Percentiles rank a stretch among this genome's conserved stretches.
Evolutionary conservation across 352 stramenopile genomes (phyloP).

Genomic region (Phytophthora crassamura): DNA sequence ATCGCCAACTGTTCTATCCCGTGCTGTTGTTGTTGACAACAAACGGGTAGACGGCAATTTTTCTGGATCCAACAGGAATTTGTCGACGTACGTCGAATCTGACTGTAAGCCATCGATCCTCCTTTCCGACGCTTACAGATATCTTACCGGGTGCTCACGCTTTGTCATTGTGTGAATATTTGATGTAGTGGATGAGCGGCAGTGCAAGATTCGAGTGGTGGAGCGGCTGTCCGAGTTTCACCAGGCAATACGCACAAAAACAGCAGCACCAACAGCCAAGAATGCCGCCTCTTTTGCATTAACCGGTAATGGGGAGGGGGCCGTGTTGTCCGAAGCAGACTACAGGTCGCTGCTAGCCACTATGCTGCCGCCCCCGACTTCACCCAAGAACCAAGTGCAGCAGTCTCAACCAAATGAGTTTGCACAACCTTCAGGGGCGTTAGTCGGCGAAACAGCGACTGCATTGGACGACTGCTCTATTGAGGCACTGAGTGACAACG

Average conservation of each 20-base stretch:
- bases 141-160: neutral
- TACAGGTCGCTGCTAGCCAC: slow-evolving; percentile 3
- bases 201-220: slow-evolving; percentile 90
- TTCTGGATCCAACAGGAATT: slow-evolving; percentile 37
- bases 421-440: slow-evolving; percentile 1
- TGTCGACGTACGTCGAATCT: slow-evolving; percentile 77
- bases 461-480: slow-evolving; percentile 77
- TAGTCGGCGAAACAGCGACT: slow-evolving; percentile 20
- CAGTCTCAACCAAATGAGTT: slow-evolving; percentile 5
- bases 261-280: slow-evolving; percentile 26
- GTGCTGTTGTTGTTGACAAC: slow-evolving; percentile 5
- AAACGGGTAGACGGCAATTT: slow-evolving; percentile 28
- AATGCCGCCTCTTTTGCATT: slow-evolving; percentile 1
- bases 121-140: neutral
- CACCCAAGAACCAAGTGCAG: slow-evolving; percentile 21
- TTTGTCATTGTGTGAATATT: slow-evolving; percentile 6
- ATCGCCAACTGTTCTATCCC: slow-evolving; percentile 39
- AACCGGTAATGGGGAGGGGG: slow-evolving; percentile 6
- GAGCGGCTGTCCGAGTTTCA: slow-evolving; percentile 87
- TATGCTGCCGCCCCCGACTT: neutral
- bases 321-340: slow-evolving; percentile 8
- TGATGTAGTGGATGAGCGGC: slow-evolving; percentile 79
- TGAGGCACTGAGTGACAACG: slow-evolving; percentile 78
- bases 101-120: slow-evolving; percentile 49
- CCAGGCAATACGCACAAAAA: slow-evolving; percentile 71